These are phyloP conservation scores for Acanthamoeba healyi DNA, from an alignment of 208 protist genomes.

Conservation along the genomic window DNA sequence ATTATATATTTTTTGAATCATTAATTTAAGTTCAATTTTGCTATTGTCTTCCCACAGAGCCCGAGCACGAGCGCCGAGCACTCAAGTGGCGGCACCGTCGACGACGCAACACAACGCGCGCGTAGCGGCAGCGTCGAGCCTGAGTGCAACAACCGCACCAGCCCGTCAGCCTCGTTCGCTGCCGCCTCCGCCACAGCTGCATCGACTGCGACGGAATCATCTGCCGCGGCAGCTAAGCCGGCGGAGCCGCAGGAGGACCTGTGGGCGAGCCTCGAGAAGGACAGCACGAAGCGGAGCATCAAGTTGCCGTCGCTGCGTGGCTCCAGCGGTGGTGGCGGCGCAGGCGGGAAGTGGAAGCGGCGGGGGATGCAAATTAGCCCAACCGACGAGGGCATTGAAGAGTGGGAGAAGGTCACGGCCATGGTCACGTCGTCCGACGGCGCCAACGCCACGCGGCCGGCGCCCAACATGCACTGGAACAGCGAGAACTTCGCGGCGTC, in stretches of 20 bases:
- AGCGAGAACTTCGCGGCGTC: too few relatives aligned
- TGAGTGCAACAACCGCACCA: constrained; percentile 3
- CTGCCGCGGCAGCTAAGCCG: neutral
- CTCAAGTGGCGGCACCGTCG: too few relatives aligned
- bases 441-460: too few relatives aligned
- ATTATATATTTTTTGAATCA: too few relatives aligned
- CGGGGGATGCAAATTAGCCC: neutral
- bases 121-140: too few relatives aligned
- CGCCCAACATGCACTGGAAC: too few relatives aligned
- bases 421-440: neutral
- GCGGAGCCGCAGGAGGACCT: neutral
- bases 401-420: neutral
- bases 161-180: neutral
- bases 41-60: too few relatives aligned
- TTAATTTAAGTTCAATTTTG: too few relatives aligned
- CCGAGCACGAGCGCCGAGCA: too few relatives aligned
- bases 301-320: neutral
- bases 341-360: neutral
- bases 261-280: neutral
- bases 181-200: neutral
- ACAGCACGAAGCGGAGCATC: neutral
- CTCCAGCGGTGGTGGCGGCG: too few relatives aligned
- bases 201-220: neutral
- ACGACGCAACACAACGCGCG: too few relatives aligned
- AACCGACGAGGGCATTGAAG: neutral